Base-by-base conservation (phyloP, 2,329 filamentous ascomycete species). In the Diaporthe sp. region DNA sequence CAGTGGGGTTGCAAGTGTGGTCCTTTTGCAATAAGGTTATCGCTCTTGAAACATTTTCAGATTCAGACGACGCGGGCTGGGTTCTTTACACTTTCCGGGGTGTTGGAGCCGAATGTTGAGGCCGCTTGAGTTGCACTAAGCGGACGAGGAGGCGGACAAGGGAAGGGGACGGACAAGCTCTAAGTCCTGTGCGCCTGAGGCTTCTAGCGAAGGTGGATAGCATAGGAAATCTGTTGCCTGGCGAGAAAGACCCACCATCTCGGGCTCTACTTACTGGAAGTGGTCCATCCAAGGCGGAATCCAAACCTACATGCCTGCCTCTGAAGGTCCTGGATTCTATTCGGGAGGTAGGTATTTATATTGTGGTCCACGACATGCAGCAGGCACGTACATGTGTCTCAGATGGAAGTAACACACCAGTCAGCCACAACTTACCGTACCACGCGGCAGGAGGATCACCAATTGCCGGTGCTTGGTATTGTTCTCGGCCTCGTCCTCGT, bases 391-490 rank as follows among this genome's bases (percentile, higher is more conserved):
- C 25, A 31, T 22, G 25, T 39, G 63, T 68, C 63, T 68, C 63
- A 53, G 65, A 70, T 55, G 31, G n/a, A 42, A 34, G 65, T 68
- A 12, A 68, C 65, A 68, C 63, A 51, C 44, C 42, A 37, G 63
- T 6, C 44, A 49, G 44, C 63, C 63, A 67, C 63, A 25, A 10
- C 60, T 25, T 20, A 20, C 60, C 61, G 49, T 44, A 25, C 17
- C 49, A 70, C 65, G 37, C 39, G 31, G 65, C 49, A 55, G 65
- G 28, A 55, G 65, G 47, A 55, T 70, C n/a, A 8, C 4, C 47
- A 55, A 70, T 28, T 70, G 65, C 65, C 65, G 65, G 53, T 68
- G 44, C 63, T 68, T 68, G 44, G 63, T 53, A 37, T 68, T 20
- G 12, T 51, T 17, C 3, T 67, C 61, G 53, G 25, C 53, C 28